A percentile compares a stretch with the other conserved stretches of the same genome.
phyloP scores from a whole-genome alignment of 495 filamentous ascomycete genomes.

The Penicillium cosmopolitanum region DNA sequence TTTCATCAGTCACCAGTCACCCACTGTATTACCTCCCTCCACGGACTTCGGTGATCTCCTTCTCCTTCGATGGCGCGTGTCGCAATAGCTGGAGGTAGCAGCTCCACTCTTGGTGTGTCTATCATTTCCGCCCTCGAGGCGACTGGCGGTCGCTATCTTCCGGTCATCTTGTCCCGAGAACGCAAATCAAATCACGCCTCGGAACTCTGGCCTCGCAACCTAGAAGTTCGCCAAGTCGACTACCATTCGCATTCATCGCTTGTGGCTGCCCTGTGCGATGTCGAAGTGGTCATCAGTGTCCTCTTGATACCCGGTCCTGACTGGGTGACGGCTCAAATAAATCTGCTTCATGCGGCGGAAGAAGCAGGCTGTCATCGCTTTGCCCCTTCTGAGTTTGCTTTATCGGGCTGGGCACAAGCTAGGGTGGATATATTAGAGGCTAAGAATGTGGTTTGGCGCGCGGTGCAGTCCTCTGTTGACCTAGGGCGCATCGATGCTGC shows the following conservation, averaged over 20 bases:
- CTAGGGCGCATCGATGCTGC: too few relatives aligned
- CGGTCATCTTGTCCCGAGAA: not conserved
- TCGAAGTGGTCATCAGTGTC: slow-evolving; percentile 30
- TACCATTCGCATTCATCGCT: slow-evolving; percentile 10
- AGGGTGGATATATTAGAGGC: too few relatives aligned
- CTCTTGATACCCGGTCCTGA: slow-evolving; percentile 28
- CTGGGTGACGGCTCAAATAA: slow-evolving; percentile 25
- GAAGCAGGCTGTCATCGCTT: slow-evolving; percentile 34
- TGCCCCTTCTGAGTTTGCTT: slow-evolving; percentile 36
- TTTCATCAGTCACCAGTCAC: too few relatives aligned
- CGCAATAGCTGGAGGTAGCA: slow-evolving; percentile 28
- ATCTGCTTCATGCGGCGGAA: slow-evolving; percentile 34
- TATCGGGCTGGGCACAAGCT: not conserved
- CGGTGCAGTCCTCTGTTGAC: too few relatives aligned
- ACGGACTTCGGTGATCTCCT: not conserved
- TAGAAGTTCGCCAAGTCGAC: not conserved
- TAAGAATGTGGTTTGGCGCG: too few relatives aligned
- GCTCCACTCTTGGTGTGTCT: slow-evolving; percentile 23
- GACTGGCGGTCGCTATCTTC: slow-evolving; percentile 25
- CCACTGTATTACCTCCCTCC: too few relatives aligned
- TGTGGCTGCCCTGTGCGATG: slow-evolving; percentile 20
- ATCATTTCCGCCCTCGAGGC: slow-evolving; percentile 21
- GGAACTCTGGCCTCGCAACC: not conserved
- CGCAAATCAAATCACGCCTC: not conserved
- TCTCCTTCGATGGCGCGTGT: not conserved